Base-by-base conservation (phyloP, 805 yeast species). In the Candida easanensis region DNA sequence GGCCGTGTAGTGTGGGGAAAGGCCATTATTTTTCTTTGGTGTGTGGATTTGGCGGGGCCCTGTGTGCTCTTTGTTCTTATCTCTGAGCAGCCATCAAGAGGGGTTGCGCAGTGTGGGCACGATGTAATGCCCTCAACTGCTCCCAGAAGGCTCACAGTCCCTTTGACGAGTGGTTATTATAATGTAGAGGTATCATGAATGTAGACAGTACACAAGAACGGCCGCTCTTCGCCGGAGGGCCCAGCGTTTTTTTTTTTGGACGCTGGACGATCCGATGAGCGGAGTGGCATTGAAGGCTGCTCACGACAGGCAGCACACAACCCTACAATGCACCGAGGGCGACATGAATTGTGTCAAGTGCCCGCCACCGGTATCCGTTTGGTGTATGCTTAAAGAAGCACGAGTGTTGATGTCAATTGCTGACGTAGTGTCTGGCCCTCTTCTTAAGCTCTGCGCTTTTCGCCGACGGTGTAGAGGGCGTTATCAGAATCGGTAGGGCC, bases 391-490 rank as follows among this genome's bases (percentile, higher is more conserved):
- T 9, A 27, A 8, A n/a, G 16, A 27, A 13, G 31, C 16, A 27
- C 16, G 13, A n/a, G 16, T 9, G 31, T 14, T 27, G 31, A 27
- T 27, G 31, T 27, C 31, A 27, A n/a, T 8, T 11, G 16, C 13
- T 9, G 31, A n/a, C 14, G 31, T 27, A 13, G 14, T 9, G 16
- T 5, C 6, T 9, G 16, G 15, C 15, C 10, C 7, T 9, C 5
- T 8, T 9, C 6, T n/a, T 7, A n/a, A 8, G 31, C 36, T 14
- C 5, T 7, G 15, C 36, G 36, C 36, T 16, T 33, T 33, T 33
- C 36, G 36, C 36, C 36, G 36, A 33, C 36, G 16, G 17, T 14
- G 26, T 8, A 17, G 26, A 33, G 36, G 25, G 16, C 36, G 23
- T 33, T 33, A 18, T 33, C 25, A 33, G 4, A 27, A 8, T 8